A percentile compares a stretch with the other conserved stretches of the same genome.
These are phyloP conservation scores for Chlorella sp. DNA, from an alignment of 139 green algal genomes.

Conservation along the genomic window DNA sequence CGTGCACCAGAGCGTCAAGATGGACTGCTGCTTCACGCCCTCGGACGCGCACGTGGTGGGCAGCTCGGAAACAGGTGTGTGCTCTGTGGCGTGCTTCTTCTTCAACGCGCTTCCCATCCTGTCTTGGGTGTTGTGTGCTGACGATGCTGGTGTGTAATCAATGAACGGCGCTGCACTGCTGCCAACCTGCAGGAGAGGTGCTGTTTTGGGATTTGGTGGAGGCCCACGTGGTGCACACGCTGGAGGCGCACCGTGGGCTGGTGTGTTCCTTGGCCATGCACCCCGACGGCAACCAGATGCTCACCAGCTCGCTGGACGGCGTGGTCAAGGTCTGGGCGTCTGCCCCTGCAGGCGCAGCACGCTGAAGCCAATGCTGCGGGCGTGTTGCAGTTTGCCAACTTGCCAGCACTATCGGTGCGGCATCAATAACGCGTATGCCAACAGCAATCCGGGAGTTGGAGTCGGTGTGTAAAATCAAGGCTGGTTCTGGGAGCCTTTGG, in stretches of 20 bases:
- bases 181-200: conserved; percentile 54
- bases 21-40: conserved; percentile 72
- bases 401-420: too few species aligned
- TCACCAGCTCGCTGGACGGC: conserved; percentile 74
- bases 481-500: too few species aligned
- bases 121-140: too few species aligned
- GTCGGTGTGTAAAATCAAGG: too few species aligned
- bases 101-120: too few species aligned
- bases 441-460: too few species aligned
- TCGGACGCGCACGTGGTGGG: conserved; percentile 69
- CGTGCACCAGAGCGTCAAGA: conserved; percentile 50
- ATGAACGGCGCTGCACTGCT: not conserved
- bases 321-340: conserved; percentile 4
- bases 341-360: too few species aligned
- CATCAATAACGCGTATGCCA: too few species aligned
- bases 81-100: too few species aligned
- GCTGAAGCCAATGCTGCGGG: too few species aligned
- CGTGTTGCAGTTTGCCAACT: too few species aligned
- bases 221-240: conserved; percentile 35
- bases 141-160: not conserved
- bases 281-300: conserved; percentile 50
- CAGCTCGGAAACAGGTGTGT: conserved; percentile 73
- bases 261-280: conserved; percentile 74
- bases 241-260: conserved; percentile 63
- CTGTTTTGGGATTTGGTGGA: conserved; percentile 86